Percentiles rank a stretch among this genome's conserved stretches.
Conservation (phyloP, 2,329 filamentous ascomycete species). For the Stachybotrys echinatus region DNA sequence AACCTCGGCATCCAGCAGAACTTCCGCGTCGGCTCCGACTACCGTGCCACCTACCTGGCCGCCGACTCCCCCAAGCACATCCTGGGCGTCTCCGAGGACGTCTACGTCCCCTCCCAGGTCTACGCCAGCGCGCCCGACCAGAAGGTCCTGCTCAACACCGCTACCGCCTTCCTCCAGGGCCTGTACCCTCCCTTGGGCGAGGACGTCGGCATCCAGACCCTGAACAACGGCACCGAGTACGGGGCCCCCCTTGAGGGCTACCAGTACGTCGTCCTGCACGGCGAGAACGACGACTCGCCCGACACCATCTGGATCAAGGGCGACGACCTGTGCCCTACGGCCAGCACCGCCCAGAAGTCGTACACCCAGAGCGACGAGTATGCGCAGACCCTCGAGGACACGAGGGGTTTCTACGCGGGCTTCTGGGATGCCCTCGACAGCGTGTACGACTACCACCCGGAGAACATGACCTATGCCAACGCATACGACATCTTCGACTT, state of each 20-base stretch:
- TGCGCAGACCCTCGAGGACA: slow-evolving; percentile 16
- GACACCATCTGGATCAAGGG: slow-evolving; percentile 32
- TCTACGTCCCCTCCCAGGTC: slow-evolving; percentile 23
- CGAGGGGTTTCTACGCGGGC: slow-evolving; percentile 21
- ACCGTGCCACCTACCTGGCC: slow-evolving; percentile 15
- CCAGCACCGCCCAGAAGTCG: slow-evolving; percentile 15
- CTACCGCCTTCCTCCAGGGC: slow-evolving; percentile 28
- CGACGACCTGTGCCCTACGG: slow-evolving; percentile 25
- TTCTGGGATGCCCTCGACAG: slow-evolving; percentile 22
- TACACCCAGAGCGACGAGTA: slow-evolving; percentile 22
- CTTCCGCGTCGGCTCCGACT: slow-evolving; percentile 19
- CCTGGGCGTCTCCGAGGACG: slow-evolving; percentile 24
- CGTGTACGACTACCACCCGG: slow-evolving; percentile 23
- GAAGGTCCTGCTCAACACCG: slow-evolving; percentile 25
- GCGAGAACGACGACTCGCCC: slow-evolving; percentile 22
- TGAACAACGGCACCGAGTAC: slow-evolving; percentile 24
- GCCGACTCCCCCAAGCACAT: slow-evolving; percentile 20
- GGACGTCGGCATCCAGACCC: slow-evolving; percentile 17
- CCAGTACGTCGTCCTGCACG: slow-evolving; percentile 26
- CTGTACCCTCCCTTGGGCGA: slow-evolving; percentile 25
- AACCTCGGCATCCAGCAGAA: slow-evolving; percentile 26
- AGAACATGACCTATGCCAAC: slow-evolving; percentile 26
- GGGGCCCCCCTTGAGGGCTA: slow-evolving; percentile 24
- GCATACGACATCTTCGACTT: slow-evolving; percentile 31
- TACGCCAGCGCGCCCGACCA: slow-evolving; percentile 26